Conservation (phyloP, 768 basidiomycete genomes). For the button mushroom (Agaricus bisporus) region DNA sequence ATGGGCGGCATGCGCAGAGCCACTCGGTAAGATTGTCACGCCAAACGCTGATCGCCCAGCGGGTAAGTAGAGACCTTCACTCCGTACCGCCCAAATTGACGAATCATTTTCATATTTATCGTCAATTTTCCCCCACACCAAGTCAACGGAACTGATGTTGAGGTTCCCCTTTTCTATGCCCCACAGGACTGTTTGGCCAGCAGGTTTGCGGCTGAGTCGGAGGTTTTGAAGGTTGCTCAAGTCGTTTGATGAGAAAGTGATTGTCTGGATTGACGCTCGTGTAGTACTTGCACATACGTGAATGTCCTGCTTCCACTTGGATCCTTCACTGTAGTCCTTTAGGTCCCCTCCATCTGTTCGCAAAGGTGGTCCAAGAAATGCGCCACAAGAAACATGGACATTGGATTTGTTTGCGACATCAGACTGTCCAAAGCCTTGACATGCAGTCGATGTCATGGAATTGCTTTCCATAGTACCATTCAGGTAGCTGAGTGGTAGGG, state of each 20-base stretch:
- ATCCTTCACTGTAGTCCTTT: slow-evolving; percentile 4
- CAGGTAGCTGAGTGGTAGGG: not conserved
- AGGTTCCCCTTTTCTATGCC: not conserved
- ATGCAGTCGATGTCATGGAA: not conserved
- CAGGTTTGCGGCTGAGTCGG: not conserved
- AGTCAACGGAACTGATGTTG: not conserved
- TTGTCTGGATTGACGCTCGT: not conserved
- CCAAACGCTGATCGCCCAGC: not conserved
- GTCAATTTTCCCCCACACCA: not conserved
- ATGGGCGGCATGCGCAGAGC: not conserved
- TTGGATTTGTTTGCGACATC: slow-evolving; percentile 16
- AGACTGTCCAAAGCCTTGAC: slow-evolving; percentile 14
- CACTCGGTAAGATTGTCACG: not conserved
- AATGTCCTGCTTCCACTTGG: slow-evolving; percentile 16
- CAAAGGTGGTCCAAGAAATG: slow-evolving; percentile 14
- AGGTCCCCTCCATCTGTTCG: slow-evolving; percentile 19
- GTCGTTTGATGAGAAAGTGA: not conserved
- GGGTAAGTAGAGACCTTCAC: not conserved
- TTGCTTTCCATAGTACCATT: not conserved
- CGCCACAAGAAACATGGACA: slow-evolving; percentile 14
- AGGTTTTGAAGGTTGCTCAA: not conserved
- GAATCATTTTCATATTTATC: not conserved
- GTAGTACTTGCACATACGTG: slow-evolving; percentile 15
- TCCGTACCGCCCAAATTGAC: not conserved
- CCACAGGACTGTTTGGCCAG: not conserved